Evolutionary conservation across 805 yeast species (phyloP), one percentile per base, ranked within the genome.

Genomic region (Komagataella ulmi): DNA sequence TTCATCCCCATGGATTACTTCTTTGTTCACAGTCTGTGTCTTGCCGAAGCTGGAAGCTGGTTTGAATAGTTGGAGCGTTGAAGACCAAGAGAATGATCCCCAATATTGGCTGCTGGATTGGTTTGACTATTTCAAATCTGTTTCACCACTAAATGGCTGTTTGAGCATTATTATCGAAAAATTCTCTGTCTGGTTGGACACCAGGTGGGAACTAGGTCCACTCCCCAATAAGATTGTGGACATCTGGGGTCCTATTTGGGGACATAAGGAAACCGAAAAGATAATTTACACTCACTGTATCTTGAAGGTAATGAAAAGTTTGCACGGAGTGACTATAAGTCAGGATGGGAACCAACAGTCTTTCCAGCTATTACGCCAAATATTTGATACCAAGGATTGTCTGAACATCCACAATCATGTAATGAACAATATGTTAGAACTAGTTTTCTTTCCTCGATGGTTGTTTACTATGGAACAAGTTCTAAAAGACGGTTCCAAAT

Each of bases 41-140:
- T 50, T 64, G 0, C 78, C 79, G 0, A 68, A 65, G 40, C 58
- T 80, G 3, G 45, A 57, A 0, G 19, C 54, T 2, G 67, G 64
- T 0, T 60, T 78, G 5, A 53, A 59, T 3, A 54, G 56, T 0
- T 76, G 80, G 80, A 55, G 62, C 4, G 57, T 57, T 19, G 50
- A 49, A 36, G 47, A 14, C 3, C 45, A 17, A 45, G 49, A 24
- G 12, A 12, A 4, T 24, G 49, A 17, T 46, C 48, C 44, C 30
- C 17, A 17, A 24, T 45, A 17, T 1, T 61, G 64, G 67, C 52
- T 60, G 2, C 45, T 57, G n/a, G 68, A 63, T 46, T 61, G 65
- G 66, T 46, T 60, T n/a, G 40, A 47, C 5, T 54, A 56, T 46
- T 58, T 61, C 3, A 36, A 30, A 30, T 30, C 40, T 30, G 40